These are phyloP conservation scores for Ustilago curta DNA, from an alignment of 1,284 basidiomycete genomes.

Conservation along the genomic window DNA sequence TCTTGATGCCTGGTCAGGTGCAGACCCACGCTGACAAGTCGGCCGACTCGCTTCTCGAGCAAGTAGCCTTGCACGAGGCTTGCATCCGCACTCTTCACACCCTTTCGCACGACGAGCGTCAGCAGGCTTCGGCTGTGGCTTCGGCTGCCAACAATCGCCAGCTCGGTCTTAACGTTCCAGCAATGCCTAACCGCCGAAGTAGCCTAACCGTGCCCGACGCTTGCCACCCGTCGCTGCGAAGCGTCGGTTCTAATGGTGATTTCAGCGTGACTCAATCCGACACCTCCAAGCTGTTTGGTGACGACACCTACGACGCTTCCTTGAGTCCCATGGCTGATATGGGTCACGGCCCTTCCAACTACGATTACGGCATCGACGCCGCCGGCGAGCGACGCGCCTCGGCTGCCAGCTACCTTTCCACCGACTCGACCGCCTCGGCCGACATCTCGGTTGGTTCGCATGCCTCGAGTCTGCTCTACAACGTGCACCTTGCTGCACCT, in stretches of 20 bases:
- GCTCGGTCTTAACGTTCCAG: slow-evolving; percentile 1
- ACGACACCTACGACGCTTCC: slow-evolving; percentile 29
- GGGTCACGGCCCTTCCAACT: slow-evolving; percentile 17
- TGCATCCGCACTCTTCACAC: slow-evolving; percentile 26
- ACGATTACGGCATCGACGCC: slow-evolving; percentile 2
- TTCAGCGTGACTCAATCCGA: slow-evolving; percentile 28
- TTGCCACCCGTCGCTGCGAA: slow-evolving; percentile 5
- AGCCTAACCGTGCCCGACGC: slow-evolving; percentile 12
- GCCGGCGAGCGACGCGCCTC: slow-evolving; percentile 21
- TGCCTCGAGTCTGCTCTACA: slow-evolving; percentile 38
- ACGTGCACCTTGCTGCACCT: slow-evolving; percentile 24
- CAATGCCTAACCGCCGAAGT: slow-evolving; percentile 25
- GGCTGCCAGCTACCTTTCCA: slow-evolving; percentile 35
- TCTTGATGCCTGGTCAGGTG: slow-evolving; percentile 13
- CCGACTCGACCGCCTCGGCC: slow-evolving; percentile 33
- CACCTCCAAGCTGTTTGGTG: slow-evolving; percentile 23
- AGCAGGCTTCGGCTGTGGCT: slow-evolving; percentile 23
- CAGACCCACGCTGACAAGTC: slow-evolving; percentile 12
- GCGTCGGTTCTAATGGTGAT: slow-evolving; percentile 17
- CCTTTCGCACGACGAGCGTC: slow-evolving; percentile 21
- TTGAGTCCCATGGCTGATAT: slow-evolving; percentile 45
- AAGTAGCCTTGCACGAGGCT: slow-evolving; percentile 46
- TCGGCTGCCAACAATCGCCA: slow-evolving; percentile 12
- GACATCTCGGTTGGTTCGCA: slow-evolving; percentile 34
- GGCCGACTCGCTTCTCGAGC: slow-evolving; percentile 38